Base-by-base conservation (phyloP, 768 basidiomycete genomes). In the Boletus reticulatus region DNA sequence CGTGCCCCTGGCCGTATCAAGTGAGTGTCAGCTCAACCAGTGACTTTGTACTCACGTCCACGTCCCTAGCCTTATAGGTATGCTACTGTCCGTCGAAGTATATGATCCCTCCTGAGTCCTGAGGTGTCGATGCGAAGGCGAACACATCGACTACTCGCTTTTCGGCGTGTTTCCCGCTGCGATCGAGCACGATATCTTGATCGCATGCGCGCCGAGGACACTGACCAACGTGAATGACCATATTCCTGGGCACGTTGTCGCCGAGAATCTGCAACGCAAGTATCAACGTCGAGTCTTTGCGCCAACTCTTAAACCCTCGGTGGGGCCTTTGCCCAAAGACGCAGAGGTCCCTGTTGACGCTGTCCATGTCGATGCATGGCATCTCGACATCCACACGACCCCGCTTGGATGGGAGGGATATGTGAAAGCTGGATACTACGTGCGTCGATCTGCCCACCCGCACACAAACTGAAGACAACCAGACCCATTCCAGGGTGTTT, bases 81-180 rank as follows among this genome's bases (percentile, higher is more conserved):
- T 13, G 47, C 52, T 43, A 6, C 17, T 10, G 51, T 57, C 62
- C 53, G 7, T 38, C 22, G 39, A 24, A 3, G 11, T 4, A 19
- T 47, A 34, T 34, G 36, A 32, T 32, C 27, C 27, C 27, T 34
- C 36, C 29, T 36, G 11, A 24, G 11, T 34, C 36, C 31, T 36
- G 11, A 24, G 11, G 43, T 20, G 37, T 39, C 45, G 52, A 50
- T 43, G 16, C 17, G 67, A 73, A 84, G 89, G 89, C 32, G 89
- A 92, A 73, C 88, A 92, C 66, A 88, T 92, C 67, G 90, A 92
- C 70, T 92, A 92, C 61, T 83, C 86, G 0, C 75, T 92, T 27
- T 92, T 92, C 61, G 92, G 92, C 4, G 90, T 90, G 9, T 78
- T 94, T 36, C 93, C 92, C 16, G 80, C 87, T n/a, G 92, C 92